Conservation (phyloP, 2,329 filamentous ascomycete genomes). For the Biscogniauxia mediterranea region DNA sequence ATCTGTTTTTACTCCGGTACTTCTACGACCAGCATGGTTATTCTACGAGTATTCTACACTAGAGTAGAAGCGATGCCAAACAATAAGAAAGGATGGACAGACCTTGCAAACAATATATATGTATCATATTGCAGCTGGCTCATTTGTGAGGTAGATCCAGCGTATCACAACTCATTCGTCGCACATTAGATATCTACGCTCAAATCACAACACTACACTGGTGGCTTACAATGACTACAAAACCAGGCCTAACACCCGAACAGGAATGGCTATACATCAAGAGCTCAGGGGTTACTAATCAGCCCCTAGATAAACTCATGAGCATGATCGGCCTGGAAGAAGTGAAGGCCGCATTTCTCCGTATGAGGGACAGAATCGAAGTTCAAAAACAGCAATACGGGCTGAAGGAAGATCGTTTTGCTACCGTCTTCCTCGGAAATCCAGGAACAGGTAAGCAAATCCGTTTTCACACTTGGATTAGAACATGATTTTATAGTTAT, state of each 20-base stretch:
- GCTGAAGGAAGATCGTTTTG: slow-evolving; percentile 57
- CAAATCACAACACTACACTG: not conserved
- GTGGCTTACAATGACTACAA: not conserved
- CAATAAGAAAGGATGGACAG: not conserved
- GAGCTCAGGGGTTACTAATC: slow-evolving; percentile 46
- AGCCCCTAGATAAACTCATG: slow-evolving; percentile 60
- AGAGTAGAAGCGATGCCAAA: not conserved
- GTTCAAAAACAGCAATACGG: slow-evolving; percentile 54
- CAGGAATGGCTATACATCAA: slow-evolving; percentile 31
- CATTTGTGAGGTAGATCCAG: not conserved
- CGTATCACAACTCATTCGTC: not conserved
- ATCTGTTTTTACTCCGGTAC: not conserved
- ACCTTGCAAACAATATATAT: not conserved
- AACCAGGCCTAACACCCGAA: not conserved
- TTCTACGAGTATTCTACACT: not conserved
- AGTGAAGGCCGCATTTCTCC: slow-evolving; percentile 58
- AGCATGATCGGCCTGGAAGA: slow-evolving; percentile 60
- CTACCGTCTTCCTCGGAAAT: slow-evolving; percentile 65
- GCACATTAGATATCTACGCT: not conserved
- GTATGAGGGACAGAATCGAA: slow-evolving; percentile 59
- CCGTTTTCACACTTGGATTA: not conserved
- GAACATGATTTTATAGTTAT: no score
- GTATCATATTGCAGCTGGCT: not conserved
- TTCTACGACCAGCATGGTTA: not conserved
- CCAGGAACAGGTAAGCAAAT: slow-evolving; percentile 64